Percentiles rank a stretch among this genome's conserved stretches.
Conservation (phyloP, 768 basidiomycete genomes). For the Russula olivacea region DNA sequence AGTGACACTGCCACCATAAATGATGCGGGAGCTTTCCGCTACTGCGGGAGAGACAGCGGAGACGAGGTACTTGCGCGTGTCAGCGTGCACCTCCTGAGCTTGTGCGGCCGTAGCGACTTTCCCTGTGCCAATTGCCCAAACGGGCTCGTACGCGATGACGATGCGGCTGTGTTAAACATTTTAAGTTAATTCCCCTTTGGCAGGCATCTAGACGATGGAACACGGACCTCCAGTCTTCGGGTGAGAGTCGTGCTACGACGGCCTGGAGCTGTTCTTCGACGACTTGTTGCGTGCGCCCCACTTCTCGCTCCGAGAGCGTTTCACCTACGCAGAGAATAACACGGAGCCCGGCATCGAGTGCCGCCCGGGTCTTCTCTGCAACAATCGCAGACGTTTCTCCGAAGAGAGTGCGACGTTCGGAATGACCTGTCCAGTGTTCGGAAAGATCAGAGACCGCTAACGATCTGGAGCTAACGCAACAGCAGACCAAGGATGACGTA, state of each 20-base stretch:
- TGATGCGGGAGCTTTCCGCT: slow-evolving; percentile 72
- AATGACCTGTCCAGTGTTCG: slow-evolving; percentile 59
- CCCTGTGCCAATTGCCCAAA: slow-evolving; percentile 99
- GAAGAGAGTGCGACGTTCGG: slow-evolving; percentile 92
- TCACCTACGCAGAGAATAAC: slow-evolving; percentile 98
- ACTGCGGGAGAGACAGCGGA: slow-evolving; percentile 59
- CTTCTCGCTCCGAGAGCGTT: slow-evolving; percentile 83
- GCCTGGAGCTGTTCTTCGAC: slow-evolving; percentile 79
- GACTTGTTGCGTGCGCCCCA: slow-evolving; percentile 66
- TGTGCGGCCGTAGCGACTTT: slow-evolving; percentile 89
- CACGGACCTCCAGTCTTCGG: slow-evolving; percentile 75
- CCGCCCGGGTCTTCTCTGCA: slow-evolving; percentile 81
- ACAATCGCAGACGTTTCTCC: slow-evolving; percentile 79
- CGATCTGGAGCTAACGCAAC: slow-evolving; percentile 25
- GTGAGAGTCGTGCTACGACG: slow-evolving; percentile 55
- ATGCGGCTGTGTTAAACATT: slow-evolving; percentile 52
- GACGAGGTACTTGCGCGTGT: slow-evolving; percentile 71
- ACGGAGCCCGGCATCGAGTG: slow-evolving; percentile 65
- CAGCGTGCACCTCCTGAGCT: slow-evolving; percentile 87
- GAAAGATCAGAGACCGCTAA: slow-evolving; percentile 9
- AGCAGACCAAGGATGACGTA: slow-evolving; percentile 84
- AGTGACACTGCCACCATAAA: slow-evolving; percentile 94
- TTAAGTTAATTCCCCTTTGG: not conserved
- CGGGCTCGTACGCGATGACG: slow-evolving; percentile 94
- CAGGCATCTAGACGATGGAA: not conserved